These are phyloP conservation scores for Moesziomyces sp. DNA, from an alignment of 1,284 basidiomycete genomes.

Conservation along the genomic window DNA sequence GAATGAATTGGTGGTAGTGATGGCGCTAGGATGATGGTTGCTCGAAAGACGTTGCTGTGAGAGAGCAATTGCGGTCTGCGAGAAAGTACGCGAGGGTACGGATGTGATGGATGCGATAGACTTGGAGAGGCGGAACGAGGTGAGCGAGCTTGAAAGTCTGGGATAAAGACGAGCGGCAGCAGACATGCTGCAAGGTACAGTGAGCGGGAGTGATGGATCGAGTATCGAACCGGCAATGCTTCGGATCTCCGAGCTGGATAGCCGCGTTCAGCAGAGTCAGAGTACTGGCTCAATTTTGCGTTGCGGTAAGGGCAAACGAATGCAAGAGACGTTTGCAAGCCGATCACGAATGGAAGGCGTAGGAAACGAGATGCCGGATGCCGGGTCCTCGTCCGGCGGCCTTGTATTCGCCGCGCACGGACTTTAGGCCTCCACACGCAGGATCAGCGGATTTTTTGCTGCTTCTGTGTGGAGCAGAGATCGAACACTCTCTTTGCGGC, in stretches of 20 bases:
- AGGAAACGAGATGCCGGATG: background rate
- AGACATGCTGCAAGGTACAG: constrained; percentile 30
- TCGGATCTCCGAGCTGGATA: constrained; percentile 35
- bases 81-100: constrained; percentile 4
- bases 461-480: background rate
- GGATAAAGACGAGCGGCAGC: background rate
- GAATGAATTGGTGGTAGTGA: background rate
- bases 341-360: background rate
- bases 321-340: too few species aligned
- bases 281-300: background rate
- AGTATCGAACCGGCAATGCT: constrained; percentile 21
- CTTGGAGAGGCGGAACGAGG: background rate
- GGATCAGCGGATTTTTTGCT: background rate
- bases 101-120: background rate
- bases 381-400: background rate
- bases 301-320: too few species aligned
- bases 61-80: constrained; percentile 1
- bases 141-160: background rate
- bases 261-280: constrained; percentile 6
- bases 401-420: background rate
- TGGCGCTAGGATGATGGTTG: background rate
- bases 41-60: background rate
- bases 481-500: background rate
- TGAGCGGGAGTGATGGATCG: background rate
- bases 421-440: background rate